phyloP scores from a whole-genome alignment of 805 yeast species.

The Starmerella vitae region DNA sequence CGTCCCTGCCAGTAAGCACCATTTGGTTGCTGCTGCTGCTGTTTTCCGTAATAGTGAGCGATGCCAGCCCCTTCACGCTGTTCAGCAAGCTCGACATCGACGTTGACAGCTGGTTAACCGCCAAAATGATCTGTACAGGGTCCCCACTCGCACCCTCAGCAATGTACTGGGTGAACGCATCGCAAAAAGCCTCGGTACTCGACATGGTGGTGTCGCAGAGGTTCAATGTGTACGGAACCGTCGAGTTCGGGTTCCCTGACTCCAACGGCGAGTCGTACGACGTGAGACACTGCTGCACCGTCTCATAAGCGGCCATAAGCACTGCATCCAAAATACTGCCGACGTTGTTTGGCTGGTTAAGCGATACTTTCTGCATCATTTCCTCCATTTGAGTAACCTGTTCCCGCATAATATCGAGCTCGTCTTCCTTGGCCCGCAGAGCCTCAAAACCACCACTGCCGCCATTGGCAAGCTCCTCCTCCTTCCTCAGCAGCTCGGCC shows the following conservation, averaged over 20 bases:
- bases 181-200: conserved; percentile 66
- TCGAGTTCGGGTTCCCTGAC: conserved; percentile 64
- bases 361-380: conserved; percentile 41
- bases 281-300: conserved; percentile 57
- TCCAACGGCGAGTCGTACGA: conserved; percentile 64
- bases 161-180: conserved; percentile 56
- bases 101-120: conserved; percentile 49
- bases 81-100: conserved; percentile 49
- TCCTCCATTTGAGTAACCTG: conserved; percentile 46
- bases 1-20: conserved; percentile 39
- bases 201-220: conserved; percentile 57
- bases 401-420: conserved; percentile 64
- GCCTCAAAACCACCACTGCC: conserved; percentile 23
- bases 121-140: conserved; percentile 39
- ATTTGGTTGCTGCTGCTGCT: conserved; percentile 23
- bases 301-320: conserved; percentile 50
- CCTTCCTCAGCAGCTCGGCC: conserved; percentile 19
- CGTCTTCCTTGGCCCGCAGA: conserved; percentile 58
- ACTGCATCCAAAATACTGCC: conserved; percentile 54
- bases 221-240: conserved; percentile 55
- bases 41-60: conserved; percentile 51
- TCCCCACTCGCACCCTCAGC: conserved; percentile 69
- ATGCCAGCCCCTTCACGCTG: conserved; percentile 56
- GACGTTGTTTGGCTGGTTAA: conserved; percentile 8
- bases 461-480: conserved; percentile 23